These are phyloP conservation scores for Helianthus tuberosus DNA, from an alignment of 129 eudicot species.

Conservation along the genomic window DNA sequence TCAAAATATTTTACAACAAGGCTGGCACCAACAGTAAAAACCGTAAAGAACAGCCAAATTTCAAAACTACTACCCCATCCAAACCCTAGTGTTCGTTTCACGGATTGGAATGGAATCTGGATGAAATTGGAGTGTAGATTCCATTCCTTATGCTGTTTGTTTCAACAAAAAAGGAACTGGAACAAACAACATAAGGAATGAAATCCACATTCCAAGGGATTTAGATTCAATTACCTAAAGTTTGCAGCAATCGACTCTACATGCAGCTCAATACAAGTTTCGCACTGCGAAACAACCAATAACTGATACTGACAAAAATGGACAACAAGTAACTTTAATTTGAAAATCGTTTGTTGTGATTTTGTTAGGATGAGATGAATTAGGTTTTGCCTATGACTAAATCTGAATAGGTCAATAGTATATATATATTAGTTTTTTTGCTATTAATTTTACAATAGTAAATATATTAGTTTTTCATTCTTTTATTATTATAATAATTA, in stretches of 20 bases:
- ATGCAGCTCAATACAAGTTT: slow-evolving; percentile 8
- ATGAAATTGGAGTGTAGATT: too few species aligned
- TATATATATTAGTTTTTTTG: too few species aligned
- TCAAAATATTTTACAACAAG: not conserved
- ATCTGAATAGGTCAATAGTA: not conserved
- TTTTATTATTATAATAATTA: too few species aligned
- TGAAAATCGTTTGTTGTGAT: not conserved
- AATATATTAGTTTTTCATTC: too few species aligned
- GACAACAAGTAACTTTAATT: not conserved
- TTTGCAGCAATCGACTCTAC: slow-evolving; percentile 1
- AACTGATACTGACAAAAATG: not conserved
- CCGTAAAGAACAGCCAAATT: slow-evolving; percentile 8
- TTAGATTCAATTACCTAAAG: not conserved
- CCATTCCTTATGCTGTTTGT: too few species aligned
- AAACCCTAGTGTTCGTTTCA: not conserved
- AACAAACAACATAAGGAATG: too few species aligned
- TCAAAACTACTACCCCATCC: not conserved
- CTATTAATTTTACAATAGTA: too few species aligned
- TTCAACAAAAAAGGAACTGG: too few species aligned
- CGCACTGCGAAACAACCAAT: not conserved
- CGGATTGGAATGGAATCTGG: too few species aligned
- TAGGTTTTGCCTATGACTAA: slow-evolving; percentile 3
- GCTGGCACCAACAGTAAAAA: not conserved
- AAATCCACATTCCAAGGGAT: too few species aligned
- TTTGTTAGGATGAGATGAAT: too few species aligned